Evolutionary conservation across 2,329 filamentous ascomycete genomes (phyloP).

Genomic region (Trichoderma arundinaceum): DNA sequence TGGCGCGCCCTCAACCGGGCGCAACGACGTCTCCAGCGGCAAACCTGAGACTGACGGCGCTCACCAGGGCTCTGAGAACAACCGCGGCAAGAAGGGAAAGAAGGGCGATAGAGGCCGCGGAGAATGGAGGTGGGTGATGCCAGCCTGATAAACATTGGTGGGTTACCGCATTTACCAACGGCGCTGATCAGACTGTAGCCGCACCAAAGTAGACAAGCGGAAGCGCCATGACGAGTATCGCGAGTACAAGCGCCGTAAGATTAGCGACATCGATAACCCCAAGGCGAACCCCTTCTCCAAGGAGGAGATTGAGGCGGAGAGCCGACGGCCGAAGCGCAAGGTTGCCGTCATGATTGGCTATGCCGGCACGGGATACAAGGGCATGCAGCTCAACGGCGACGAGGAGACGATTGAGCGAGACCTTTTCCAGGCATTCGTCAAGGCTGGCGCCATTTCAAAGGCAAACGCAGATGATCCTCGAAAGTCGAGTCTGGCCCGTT

Average conservation of each 20-base stretch:
- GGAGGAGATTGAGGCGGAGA: slow-evolving; percentile 87
- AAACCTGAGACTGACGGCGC: slow-evolving; percentile 5
- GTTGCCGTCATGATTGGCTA: slow-evolving; percentile 96
- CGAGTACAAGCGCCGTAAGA: slow-evolving; percentile 51
- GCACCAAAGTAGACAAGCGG: slow-evolving; percentile 48
- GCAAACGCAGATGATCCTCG: slow-evolving; percentile 96
- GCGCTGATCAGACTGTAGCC: slow-evolving; percentile 46
- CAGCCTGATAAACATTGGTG: not conserved
- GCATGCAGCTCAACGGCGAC: slow-evolving; percentile 85
- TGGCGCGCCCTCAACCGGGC: slow-evolving; percentile 33
- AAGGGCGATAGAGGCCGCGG: slow-evolving; percentile 35
- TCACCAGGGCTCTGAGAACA: slow-evolving; percentile 29
- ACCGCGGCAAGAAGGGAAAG: slow-evolving; percentile 36
- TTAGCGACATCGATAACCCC: slow-evolving; percentile 43
- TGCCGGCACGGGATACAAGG: slow-evolving; percentile 93
- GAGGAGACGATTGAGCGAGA: slow-evolving; percentile 97
- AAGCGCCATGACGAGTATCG: slow-evolving; percentile 49
- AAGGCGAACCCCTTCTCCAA: slow-evolving; percentile 60
- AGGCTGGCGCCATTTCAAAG: slow-evolving; percentile 91
- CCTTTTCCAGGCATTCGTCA: slow-evolving; percentile 88
- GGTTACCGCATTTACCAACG: slow-evolving; percentile 38
- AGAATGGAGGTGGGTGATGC: slow-evolving; percentile 40
- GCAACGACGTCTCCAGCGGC: slow-evolving; percentile 33
- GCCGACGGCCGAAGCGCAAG: slow-evolving; percentile 90
- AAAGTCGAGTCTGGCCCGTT: slow-evolving; percentile 92